A percentile compares a stretch with the other conserved stretches of the same genome.
Evolutionary conservation across 345 rosid species (phyloP).

Genomic region (Euphorbia pulcherrima): DNA sequence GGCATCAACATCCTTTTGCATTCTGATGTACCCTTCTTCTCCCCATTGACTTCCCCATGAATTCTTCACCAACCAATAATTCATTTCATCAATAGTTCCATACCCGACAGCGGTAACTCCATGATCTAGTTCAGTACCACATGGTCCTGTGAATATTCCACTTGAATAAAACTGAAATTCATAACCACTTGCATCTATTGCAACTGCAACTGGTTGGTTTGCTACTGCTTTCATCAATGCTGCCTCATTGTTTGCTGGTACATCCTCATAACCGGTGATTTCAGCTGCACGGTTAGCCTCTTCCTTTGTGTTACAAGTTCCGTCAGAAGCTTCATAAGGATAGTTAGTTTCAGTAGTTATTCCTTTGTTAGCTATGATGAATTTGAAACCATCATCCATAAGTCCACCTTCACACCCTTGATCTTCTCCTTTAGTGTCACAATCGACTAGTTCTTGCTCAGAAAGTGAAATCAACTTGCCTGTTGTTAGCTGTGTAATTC

Average conservation of each 20-base stretch:
- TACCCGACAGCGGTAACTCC: conserved; percentile 29
- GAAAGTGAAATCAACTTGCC: conserved; percentile 37
- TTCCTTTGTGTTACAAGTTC: conserved; percentile 22
- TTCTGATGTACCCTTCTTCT: conserved; percentile 31
- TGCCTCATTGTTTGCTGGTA: conserved; percentile 29
- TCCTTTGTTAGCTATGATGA: conserved; percentile 18
- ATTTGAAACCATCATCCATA: conserved; percentile 38
- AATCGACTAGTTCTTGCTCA: conserved; percentile 46
- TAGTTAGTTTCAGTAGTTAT: conserved; percentile 27
- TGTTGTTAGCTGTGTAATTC: conserved; percentile 23
- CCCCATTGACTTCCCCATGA: conserved; percentile 41
- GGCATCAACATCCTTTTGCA: conserved; percentile 29
- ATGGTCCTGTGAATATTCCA: conserved; percentile 26
- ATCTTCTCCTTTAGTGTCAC: conserved; percentile 27
- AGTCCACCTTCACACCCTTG: conserved; percentile 31
- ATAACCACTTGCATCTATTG: conserved; percentile 28
- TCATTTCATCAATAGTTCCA: conserved; percentile 7
- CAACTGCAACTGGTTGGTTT: conserved; percentile 27
- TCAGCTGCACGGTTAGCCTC: conserved; percentile 21
- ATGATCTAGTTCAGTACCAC: conserved; percentile 32
- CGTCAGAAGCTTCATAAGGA: conserved; percentile 29
- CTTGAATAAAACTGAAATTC: conserved; percentile 35
- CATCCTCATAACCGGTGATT: conserved; percentile 13
- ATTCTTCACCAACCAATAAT: conserved; percentile 40
- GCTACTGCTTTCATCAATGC: conserved; percentile 34